A percentile compares a stretch with the other conserved stretches of the same genome.
These are phyloP conservation scores for Rhizoctonia solani DNA, from an alignment of 1,284 basidiomycete genomes.

Conservation along the genomic window DNA sequence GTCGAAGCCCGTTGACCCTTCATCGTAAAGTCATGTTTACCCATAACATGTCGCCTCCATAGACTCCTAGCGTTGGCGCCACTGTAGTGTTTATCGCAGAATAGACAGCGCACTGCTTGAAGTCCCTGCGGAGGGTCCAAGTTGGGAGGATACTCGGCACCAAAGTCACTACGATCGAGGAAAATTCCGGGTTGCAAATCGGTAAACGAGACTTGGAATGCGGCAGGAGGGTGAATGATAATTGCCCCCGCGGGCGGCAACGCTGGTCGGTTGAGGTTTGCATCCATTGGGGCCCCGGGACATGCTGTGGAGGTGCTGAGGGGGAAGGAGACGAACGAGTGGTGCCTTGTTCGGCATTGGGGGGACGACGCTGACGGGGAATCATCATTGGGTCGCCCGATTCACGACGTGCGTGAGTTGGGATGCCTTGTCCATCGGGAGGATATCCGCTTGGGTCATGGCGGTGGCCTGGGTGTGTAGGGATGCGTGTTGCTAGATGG, in stretches of 20 bases:
- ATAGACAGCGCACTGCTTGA: conserved; percentile 36
- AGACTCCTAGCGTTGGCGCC: conserved; percentile 39
- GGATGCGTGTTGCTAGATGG: conserved; percentile 25
- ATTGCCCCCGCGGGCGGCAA: conserved; percentile 29
- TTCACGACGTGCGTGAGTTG: conserved; percentile 17
- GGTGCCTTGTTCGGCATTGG: conserved; percentile 25
- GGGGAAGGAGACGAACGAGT: conserved; percentile 23
- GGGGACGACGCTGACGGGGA: conserved; percentile 23
- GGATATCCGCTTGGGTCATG: conserved; percentile 29
- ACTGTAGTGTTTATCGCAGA: conserved; percentile 38
- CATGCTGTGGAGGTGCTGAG: conserved; percentile 19
- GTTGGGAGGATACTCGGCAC: conserved; percentile 37
- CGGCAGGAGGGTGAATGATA: conserved; percentile 29
- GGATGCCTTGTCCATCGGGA: conserved; percentile 6
- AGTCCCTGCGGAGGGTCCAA: conserved; percentile 38
- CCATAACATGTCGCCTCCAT: conserved; percentile 38
- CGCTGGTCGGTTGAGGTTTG: conserved; percentile 21
- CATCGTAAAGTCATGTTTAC: conserved; percentile 37
- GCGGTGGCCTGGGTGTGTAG: conserved; percentile 26
- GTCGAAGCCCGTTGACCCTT: conserved; percentile 26
- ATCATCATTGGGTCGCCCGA: conserved; percentile 16
- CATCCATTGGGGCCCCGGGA: not conserved
- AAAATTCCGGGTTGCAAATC: conserved; percentile 37
- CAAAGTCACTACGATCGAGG: conserved; percentile 36
- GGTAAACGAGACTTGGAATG: conserved; percentile 32